Evolutionary conservation across 805 yeast species (phyloP), one percentile per base, ranked within the genome.

Genomic region (Lachancea fermentati): DNA sequence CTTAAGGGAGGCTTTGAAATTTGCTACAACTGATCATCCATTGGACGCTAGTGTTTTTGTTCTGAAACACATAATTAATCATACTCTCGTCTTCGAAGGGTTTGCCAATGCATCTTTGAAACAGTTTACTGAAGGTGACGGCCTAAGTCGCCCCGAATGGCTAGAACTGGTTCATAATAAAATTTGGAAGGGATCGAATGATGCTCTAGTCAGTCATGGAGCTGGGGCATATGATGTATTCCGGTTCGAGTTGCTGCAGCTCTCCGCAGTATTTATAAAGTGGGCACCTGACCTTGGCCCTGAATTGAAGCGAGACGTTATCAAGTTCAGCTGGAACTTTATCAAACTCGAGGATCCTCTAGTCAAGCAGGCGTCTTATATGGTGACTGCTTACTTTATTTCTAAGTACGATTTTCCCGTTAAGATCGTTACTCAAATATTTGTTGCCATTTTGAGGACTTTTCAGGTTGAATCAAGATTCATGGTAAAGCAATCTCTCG

Each of bases 311-410:
- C 91, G 87, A 55, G 95, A 88, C 51, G 78, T 93, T 32, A 86
- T 93, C 60, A 87, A 86, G 59, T 93, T 88, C 65, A 84, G 88
- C 51, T 93, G 99, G 99, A 85, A 85, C 50, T 85, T 81, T 53
- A 81, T 93, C 55, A 86, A 86, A 50, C 66, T 89, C 24, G 97
- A 89, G 47, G 99, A 93, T 57, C 75, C 80, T 37, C 75, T 88
- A 37, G 78, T 95, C 18, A 93, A 93, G 56, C 95, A 89, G 51
- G 85, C 93, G 3, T 97, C 97, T 0, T 89, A 91, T 57, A 85
- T 88, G 24, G 78, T 89, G 0, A 88, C 94, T 2, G 76, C 95
- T 0, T 78, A 79, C 57, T 93, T 91, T 60, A 88, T 93, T 44
- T 75, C 87, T 0, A 83, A 82, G 1, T 93, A 79, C 55, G 97